Evolutionary conservation across 768 basidiomycete genomes (phyloP).

Genomic region (Mycena rebaudengoi): DNA sequence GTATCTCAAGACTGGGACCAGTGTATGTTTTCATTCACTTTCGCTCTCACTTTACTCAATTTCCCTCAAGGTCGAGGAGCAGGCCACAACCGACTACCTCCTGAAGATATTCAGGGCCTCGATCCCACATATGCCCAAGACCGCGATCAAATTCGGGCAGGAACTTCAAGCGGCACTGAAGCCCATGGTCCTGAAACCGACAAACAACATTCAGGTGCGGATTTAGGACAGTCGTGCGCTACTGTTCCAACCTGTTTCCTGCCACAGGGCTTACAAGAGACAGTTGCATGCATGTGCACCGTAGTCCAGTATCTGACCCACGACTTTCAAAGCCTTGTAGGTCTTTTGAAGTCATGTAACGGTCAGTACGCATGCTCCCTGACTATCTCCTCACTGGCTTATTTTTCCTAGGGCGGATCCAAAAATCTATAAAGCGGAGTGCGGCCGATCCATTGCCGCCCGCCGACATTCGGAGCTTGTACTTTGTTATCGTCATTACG

Average conservation of each 20-base stretch:
- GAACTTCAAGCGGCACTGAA: constrained; percentile 85
- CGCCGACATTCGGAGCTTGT: constrained; percentile 62
- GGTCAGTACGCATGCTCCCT: constrained; percentile 49
- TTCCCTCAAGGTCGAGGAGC: constrained; percentile 74
- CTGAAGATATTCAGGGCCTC: constrained; percentile 88
- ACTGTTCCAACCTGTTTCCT: background rate
- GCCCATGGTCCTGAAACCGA: constrained; percentile 91
- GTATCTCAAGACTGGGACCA: constrained; percentile 85
- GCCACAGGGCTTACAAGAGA: constrained; percentile 80
- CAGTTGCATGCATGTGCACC: constrained; percentile 90
- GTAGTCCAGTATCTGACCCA: constrained; percentile 88
- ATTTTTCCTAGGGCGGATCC: constrained; percentile 61
- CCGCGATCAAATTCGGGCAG: constrained; percentile 86
- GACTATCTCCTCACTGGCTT: background rate
- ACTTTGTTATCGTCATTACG: constrained; percentile 84
- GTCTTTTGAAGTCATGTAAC: constrained; percentile 87
- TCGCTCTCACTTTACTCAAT: background rate
- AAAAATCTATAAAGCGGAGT: constrained; percentile 60
- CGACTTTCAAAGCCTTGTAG: constrained; percentile 81
- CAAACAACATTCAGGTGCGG: constrained; percentile 71
- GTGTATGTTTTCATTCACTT: constrained; percentile 55
- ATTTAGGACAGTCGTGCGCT: constrained; percentile 7
- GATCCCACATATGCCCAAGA: constrained; percentile 90
- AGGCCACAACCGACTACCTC: constrained; percentile 84
- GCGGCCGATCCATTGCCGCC: constrained; percentile 48